phyloP scores from a whole-genome alignment of 2,329 filamentous ascomycete species.

The Aspergillus ochraceoroseus region DNA sequence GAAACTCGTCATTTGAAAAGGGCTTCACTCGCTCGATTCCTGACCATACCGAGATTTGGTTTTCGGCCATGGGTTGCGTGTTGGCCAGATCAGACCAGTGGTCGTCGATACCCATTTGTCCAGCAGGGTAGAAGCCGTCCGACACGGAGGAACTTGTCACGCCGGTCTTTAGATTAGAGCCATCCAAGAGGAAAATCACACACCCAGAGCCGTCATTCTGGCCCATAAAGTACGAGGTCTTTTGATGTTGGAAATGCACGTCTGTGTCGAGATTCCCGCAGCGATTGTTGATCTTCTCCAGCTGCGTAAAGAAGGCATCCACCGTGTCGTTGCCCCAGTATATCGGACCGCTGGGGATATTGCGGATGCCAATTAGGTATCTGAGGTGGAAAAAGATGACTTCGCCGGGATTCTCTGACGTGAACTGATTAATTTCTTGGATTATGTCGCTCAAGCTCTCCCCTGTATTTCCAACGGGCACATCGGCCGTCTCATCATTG shows the following conservation, averaged over 20 bases:
- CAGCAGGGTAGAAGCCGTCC: conserved; percentile 6
- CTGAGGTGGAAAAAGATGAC: conserved; percentile 8
- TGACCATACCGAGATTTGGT: conserved; percentile 11
- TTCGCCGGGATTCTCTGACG: conserved; percentile 10
- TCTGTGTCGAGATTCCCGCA: conserved; percentile 7
- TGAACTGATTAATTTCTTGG: conserved; percentile 10
- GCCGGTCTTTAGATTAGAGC: conserved; percentile 2
- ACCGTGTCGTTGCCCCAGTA: conserved; percentile 3
- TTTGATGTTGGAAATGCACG: conserved; percentile 7
- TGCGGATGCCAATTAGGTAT: conserved; percentile 11
- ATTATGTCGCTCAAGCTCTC: conserved; percentile 7
- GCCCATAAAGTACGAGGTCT: conserved; percentile 12
- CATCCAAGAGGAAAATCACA: conserved; percentile 8
- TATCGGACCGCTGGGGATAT: conserved; percentile 6
- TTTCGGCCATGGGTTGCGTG: conserved; percentile 9
- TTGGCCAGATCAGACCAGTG: conserved; percentile 10
- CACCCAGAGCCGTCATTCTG: conserved; percentile 9
- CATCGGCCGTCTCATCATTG: conserved; percentile 10
- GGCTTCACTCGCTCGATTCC: conserved; percentile 1
- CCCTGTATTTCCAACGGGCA: conserved; percentile 11
- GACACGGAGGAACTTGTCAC: conserved; percentile 1
- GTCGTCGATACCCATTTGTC: conserved; percentile 6
- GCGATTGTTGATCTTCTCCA: conserved; percentile 11
- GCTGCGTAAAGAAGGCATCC: conserved; percentile 7
- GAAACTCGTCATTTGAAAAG: conserved; percentile 10